Conservation (phyloP, 768 basidiomycete genomes). For the Rhodosporidiobolus odoratus region DNA sequence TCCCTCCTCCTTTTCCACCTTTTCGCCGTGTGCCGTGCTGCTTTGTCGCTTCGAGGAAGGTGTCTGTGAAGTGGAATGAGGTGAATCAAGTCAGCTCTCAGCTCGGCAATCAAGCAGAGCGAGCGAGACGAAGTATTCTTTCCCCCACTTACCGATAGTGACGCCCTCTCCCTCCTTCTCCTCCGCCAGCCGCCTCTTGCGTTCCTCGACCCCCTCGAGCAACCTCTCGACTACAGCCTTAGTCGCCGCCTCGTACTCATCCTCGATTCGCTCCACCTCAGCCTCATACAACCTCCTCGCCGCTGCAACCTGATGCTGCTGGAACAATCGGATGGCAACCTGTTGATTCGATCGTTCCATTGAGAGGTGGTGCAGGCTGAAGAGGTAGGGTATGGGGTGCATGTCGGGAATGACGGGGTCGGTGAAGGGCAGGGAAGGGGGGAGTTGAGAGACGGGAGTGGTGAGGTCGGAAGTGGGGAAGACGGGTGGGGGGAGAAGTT, state of each 20-base stretch:
- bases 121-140: neutral
- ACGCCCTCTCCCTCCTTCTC: conserved; percentile 51
- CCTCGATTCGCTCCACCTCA: conserved; percentile 50
- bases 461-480: conserved; percentile 33
- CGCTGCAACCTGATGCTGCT: conserved; percentile 47
- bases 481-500: conserved; percentile 36
- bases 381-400: conserved; percentile 44
- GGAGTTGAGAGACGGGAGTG: conserved; percentile 32
- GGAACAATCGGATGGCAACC: conserved; percentile 46
- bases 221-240: conserved; percentile 48
- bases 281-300: conserved; percentile 47
- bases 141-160: conserved; percentile 48
- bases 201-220: conserved; percentile 49
- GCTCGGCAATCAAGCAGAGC: neutral
- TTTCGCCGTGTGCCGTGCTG: conserved; percentile 31
- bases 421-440: conserved; percentile 35
- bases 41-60: conserved; percentile 19
- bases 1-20: conserved; percentile 15
- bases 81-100: too few species aligned
- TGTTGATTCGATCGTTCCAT: conserved; percentile 49
- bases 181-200: conserved; percentile 48
- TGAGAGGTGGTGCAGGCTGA: conserved; percentile 47
- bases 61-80: conserved; percentile 14
- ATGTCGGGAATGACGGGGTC: conserved; percentile 39
- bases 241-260: conserved; percentile 48